phyloP scores from a whole-genome alignment of 305 asterid genomes.

The Andrographis paniculata region DNA sequence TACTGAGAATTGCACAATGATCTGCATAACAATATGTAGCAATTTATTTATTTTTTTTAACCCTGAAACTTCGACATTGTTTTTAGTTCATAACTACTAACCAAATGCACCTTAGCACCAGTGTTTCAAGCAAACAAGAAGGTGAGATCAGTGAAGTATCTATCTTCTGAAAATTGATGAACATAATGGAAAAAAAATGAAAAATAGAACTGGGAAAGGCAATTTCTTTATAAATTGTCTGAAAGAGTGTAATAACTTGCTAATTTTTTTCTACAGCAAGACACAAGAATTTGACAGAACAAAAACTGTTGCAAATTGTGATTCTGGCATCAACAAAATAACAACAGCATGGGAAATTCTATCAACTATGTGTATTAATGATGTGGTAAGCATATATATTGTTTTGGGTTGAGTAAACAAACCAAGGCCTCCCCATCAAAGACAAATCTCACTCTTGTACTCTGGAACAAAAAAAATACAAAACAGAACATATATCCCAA shows the following conservation, averaged over 20 bases:
- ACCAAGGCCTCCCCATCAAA: conserved; percentile 83
- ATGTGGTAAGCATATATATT: neutral
- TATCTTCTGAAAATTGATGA: too few relatives aligned
- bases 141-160: too few relatives aligned
- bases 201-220: neutral
- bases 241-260: neutral
- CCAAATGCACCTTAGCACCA: too few relatives aligned
- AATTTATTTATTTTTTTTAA: too few relatives aligned
- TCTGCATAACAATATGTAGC: too few relatives aligned
- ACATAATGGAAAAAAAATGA: neutral
- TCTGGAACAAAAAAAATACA: conserved; percentile 49
- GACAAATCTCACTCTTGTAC: conserved; percentile 88
- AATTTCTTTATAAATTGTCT: conserved; percentile 5
- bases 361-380: conserved; percentile 9
- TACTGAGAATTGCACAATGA: too few relatives aligned
- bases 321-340: conserved; percentile 3
- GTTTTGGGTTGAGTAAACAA: conserved; percentile 29
- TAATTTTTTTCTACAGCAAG: neutral
- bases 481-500: conserved; percentile 10
- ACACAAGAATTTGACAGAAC: neutral
- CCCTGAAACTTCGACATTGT: too few relatives aligned
- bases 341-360: neutral
- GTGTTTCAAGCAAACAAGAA: too few relatives aligned
- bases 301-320: neutral
- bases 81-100: too few relatives aligned